phyloP scores from a whole-genome alignment of 176 grass and related monocot species.

The Echinochloa phyllopogon region DNA sequence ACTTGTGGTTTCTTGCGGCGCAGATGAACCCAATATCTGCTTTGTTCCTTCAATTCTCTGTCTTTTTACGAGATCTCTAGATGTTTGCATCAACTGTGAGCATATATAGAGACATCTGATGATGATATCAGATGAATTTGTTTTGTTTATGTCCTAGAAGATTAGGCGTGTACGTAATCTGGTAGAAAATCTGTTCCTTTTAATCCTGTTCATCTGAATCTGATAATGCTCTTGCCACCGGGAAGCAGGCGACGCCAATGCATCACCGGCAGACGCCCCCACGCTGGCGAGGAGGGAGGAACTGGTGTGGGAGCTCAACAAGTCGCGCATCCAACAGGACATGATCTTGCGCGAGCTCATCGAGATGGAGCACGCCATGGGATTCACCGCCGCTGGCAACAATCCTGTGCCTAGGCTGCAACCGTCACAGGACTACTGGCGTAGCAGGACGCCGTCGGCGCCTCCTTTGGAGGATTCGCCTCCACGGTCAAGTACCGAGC shows the following conservation, averaged over 20 bases:
- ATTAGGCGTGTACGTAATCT: not conserved
- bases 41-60: too few relatives aligned
- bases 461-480: constrained; percentile 16
- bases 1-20: too few relatives aligned
- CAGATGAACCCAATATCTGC: too few relatives aligned
- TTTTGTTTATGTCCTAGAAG: not conserved
- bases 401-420: not conserved
- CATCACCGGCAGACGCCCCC: not conserved
- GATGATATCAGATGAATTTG: not conserved
- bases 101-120: not conserved
- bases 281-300: constrained; percentile 8
- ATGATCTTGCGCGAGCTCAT: constrained; percentile 42
- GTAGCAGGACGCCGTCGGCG: not conserved
- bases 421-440: not conserved
- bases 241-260: not conserved
- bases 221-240: not conserved
- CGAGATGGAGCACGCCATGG: constrained; percentile 36
- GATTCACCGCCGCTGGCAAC: not conserved
- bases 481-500: not conserved
- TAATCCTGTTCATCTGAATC: not conserved
- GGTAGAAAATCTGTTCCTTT: not conserved
- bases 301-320: constrained; percentile 37
- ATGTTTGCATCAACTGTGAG: too few relatives aligned
- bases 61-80: too few relatives aligned
- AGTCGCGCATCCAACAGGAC: constrained; percentile 10